Conservation (phyloP, 257 asterid genomes). For the Coffea eugenioides region DNA sequence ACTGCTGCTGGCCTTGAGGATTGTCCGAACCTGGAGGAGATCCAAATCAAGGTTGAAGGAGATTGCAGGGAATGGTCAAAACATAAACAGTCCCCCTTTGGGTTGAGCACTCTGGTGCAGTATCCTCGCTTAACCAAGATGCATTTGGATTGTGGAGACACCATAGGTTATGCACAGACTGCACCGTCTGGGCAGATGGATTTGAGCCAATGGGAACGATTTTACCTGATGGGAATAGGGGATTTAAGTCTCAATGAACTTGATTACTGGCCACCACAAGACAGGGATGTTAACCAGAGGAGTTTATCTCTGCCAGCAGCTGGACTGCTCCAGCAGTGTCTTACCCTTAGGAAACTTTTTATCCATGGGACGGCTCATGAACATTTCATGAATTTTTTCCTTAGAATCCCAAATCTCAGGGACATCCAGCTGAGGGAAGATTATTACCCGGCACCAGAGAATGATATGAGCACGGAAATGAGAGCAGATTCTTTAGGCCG, state of each 20-base stretch:
- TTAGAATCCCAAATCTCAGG: slow-evolving; percentile 43
- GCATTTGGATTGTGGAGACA: slow-evolving; percentile 84
- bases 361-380: slow-evolving; percentile 93
- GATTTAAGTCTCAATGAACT: slow-evolving; percentile 56
- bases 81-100: slow-evolving; percentile 52
- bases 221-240: slow-evolving; percentile 56
- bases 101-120: slow-evolving; percentile 49
- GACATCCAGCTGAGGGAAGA: slow-evolving; percentile 92
- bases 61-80: slow-evolving; percentile 70
- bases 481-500: slow-evolving; percentile 81
- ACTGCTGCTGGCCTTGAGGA: slow-evolving; percentile 57
- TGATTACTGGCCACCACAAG: slow-evolving; percentile 94
- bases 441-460: slow-evolving; percentile 93
- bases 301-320: slow-evolving; percentile 80
- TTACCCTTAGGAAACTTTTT: slow-evolving; percentile 63
- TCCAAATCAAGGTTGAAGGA: slow-evolving; percentile 79
- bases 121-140: slow-evolving; percentile 60
- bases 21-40: slow-evolving; percentile 84
- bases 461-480: slow-evolving; percentile 97
- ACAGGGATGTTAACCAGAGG: slow-evolving; percentile 84
- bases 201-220: slow-evolving; percentile 90
- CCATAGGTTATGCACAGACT: slow-evolving; percentile 78
- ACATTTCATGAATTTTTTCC: slow-evolving; percentile 71
- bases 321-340: slow-evolving; percentile 62
- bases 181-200: slow-evolving; percentile 94